Evolutionary conservation across 176 grass and related monocot genomes (phyloP), one percentile per base, ranked within the genome.

Genomic region (Dendrocalamus sinicus): DNA sequence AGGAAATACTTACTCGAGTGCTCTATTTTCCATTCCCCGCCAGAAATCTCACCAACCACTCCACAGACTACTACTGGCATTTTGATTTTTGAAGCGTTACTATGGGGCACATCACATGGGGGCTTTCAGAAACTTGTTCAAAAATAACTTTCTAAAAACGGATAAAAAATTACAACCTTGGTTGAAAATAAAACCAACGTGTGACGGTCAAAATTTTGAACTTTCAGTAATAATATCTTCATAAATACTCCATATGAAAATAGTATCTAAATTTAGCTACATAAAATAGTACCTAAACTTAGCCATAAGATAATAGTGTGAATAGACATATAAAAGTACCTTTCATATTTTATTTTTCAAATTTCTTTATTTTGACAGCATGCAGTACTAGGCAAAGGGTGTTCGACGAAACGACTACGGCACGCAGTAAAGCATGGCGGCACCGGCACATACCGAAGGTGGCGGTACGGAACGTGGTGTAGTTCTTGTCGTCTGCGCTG

Each of bases 391-490:
- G 19, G 9, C 10, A 35, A 82, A 53, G 55, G 9, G 13, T 81
- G 44, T 71, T 82, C 43, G 12, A 81, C n/a, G 61, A 82, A 82
- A 82, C 71, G 44, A 12, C n/a, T 10, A 54, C 5, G 23, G 20
- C 9, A 39, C 9, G 63, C 7, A 14, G 53, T 4, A 54, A 3
- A 12, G 28, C 15, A 9, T 9, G 35, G 19, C 32, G 32, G 32
- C 32, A 35, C 32, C 28, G 13, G 45, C 12, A 55, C 71, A 9
- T 89, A 94, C 92, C 92, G 63, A 95, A 85, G 45, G 93, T 94
- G 74, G 92, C 92, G 13, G 92, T 91, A 17, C 78, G 87, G 67
- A 91, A 94, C 35, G 93, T 95, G 41, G 93, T 92, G 62, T 68
- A 90, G 53, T 35, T 35, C 2, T 90, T 91, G 59, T 79, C 88